Base-by-base conservation (phyloP, 2,329 filamentous ascomycete species). In the Pestalotiopsis fici region DNA sequence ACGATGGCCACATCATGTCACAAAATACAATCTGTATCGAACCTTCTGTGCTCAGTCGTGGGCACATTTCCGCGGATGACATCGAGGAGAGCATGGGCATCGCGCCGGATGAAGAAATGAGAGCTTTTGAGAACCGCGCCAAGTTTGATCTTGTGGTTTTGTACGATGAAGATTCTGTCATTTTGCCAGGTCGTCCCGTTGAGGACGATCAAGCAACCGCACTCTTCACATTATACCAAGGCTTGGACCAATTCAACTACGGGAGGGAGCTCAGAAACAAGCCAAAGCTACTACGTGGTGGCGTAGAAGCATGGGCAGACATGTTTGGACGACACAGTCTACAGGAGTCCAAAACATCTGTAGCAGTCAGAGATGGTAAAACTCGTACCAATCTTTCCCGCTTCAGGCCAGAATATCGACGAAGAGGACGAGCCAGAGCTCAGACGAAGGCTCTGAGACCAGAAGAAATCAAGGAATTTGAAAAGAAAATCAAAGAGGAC, bases 11-110 rank as follows among this genome's bases (percentile, higher is more conserved):
- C 76, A 94, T 99, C 70, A 92, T 92, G 82, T 90, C 92, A 5
- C 90, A 90, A 66, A 91, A 89, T 5, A 93, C 94, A 50, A 93
- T 99, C 57, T 99, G 96, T 78, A 88, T 99, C 68, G 96, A 99
- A 74, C 94, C 95, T 2, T 85, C 83, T 27, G 87, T 97, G 57
- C 87, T 91, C 11, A 78, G 94, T 60, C 88, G 93, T 65, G 87
- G 91, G 57, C 90, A 88, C 59, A 85, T 91, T 23, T 90, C 89
- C 1, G 88, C 87, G 2, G 83, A 85, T 23, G 82, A 91, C 25
- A 86, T 92, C 47, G 84, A 83, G 21, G 91, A 94, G 68, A 90
- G 90, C 68, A 85, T 95, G 73, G 85, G 94, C 2, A 79, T 96
- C 5, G 91, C 89, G 0, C 91, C 93, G 0, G 83, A 89, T n/a